Conservation (phyloP, 805 yeast genomes). For the Sugiyamaella floridensis region DNA sequence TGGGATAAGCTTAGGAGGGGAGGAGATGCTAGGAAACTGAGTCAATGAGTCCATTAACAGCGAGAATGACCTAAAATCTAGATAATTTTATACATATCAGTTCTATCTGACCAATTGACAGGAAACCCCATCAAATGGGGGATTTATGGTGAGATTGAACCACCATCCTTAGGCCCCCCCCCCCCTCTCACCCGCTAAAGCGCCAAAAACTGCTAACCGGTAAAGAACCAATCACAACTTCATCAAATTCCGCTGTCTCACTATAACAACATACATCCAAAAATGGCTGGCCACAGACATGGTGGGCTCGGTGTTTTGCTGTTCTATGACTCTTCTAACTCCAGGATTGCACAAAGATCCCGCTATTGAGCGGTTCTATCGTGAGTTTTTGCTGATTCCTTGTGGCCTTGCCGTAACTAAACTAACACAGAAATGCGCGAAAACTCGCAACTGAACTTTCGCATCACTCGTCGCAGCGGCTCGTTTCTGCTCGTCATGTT, state of each 20-base stretch:
- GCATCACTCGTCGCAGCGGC: constrained; percentile 25
- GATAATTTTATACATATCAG: too few relatives aligned
- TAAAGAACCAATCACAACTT: background rate
- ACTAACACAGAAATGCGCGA: constrained; percentile 26
- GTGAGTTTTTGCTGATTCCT: constrained; percentile 7
- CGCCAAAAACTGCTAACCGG: background rate
- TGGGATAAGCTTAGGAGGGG: too few relatives aligned
- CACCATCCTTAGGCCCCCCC: background rate
- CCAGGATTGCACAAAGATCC: constrained; percentile 28
- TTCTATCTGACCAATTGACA: too few relatives aligned
- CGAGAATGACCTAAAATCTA: too few relatives aligned
- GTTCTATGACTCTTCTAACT: background rate
- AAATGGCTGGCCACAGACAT: constrained; percentile 13
- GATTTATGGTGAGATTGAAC: too few relatives aligned
- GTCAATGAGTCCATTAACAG: too few relatives aligned
- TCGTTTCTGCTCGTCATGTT: constrained; percentile 26
- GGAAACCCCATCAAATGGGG: too few relatives aligned
- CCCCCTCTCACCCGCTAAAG: background rate
- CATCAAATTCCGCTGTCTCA: background rate
- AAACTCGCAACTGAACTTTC: constrained; percentile 25
- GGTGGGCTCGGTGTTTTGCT: background rate
- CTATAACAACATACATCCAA: background rate
- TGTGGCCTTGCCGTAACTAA: background rate
- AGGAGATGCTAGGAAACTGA: too few relatives aligned
- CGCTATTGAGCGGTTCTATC: constrained; percentile 30